Percentiles rank a stretch among this genome's conserved stretches.
Conservation (phyloP, 768 basidiomycete genomes). For the Trichaptum fuscoviolaceum region DNA sequence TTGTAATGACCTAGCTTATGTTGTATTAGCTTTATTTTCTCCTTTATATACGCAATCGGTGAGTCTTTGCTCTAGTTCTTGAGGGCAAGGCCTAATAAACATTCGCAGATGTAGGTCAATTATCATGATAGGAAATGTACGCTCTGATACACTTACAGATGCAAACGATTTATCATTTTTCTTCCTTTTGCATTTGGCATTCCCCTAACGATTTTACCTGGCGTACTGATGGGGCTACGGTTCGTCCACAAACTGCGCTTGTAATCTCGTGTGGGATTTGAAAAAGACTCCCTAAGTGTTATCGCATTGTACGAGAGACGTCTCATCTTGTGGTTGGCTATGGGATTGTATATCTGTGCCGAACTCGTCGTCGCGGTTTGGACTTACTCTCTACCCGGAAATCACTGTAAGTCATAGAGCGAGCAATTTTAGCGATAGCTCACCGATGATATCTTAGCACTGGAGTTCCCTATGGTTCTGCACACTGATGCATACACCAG, state of each 20-base stretch:
- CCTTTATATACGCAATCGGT: not conserved
- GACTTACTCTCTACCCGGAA: not conserved
- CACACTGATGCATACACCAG: not conserved
- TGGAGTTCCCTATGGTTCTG: not conserved
- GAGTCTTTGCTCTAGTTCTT: not conserved
- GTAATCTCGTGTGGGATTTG: not conserved
- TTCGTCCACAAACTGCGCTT: not conserved
- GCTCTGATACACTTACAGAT: not conserved
- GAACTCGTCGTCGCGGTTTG: not conserved
- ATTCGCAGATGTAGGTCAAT: not conserved
- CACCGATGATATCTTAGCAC: not conserved
- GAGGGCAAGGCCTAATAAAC: not conserved
- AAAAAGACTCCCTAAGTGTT: not conserved
- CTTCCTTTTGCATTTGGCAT: constrained; percentile 1
- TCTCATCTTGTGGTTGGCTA: not conserved
- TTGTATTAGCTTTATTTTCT: not conserved
- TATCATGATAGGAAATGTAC: not conserved
- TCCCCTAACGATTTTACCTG: not conserved
- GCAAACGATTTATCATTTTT: not conserved
- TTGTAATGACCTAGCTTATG: not conserved
- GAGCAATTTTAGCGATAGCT: not conserved
- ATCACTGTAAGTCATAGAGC: not conserved
- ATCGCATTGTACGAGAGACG: not conserved
- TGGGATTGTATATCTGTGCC: not conserved
- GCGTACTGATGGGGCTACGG: constrained; percentile 2